Percentiles rank a stretch among this genome's conserved stretches.
phyloP scores from a whole-genome alignment of 768 basidiomycete genomes.

The Dictyophora rubrovolvata region DNA sequence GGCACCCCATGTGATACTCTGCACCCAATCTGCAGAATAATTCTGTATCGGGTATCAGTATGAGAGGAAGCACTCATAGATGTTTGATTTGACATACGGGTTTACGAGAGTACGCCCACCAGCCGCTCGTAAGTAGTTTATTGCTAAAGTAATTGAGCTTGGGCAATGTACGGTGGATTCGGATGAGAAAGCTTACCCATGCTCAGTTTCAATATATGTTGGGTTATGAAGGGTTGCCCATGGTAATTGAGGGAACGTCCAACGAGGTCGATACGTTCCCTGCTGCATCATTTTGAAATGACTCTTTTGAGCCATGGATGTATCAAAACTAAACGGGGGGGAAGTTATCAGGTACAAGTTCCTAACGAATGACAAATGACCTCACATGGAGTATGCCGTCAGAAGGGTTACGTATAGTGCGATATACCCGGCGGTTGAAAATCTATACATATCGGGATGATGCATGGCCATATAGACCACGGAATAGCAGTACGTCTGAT shows the following conservation, averaged over 20 bases:
- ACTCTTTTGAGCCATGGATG: slow-evolving; percentile 93
- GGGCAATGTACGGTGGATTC: not conserved
- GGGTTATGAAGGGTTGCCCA: slow-evolving; percentile 77
- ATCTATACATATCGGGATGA: slow-evolving; percentile 77
- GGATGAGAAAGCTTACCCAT: slow-evolving; percentile 47
- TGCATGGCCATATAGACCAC: slow-evolving; percentile 97
- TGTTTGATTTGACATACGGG: slow-evolving; percentile 43
- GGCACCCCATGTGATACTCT: slow-evolving; percentile 79
- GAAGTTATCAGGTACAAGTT: not conserved
- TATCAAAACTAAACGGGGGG: slow-evolving; percentile 61
- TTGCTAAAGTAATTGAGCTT: slow-evolving; percentile 44
- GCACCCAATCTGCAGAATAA: slow-evolving; percentile 88
- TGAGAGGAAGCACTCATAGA: not conserved
- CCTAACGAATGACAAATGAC: slow-evolving; percentile 19
- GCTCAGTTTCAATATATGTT: slow-evolving; percentile 83
- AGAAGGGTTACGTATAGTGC: slow-evolving; percentile 66
- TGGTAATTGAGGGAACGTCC: slow-evolving; percentile 91
- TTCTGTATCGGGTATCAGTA: slow-evolving; percentile 41
- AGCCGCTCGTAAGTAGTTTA: slow-evolving; percentile 82
- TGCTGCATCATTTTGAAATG: slow-evolving; percentile 96
- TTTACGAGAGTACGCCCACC: slow-evolving; percentile 93
- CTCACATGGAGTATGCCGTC: slow-evolving; percentile 75
- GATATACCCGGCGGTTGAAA: slow-evolving; percentile 67
- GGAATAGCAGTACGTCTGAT: slow-evolving; percentile 90
- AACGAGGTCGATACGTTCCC: slow-evolving; percentile 74